A percentile compares a stretch with the other conserved stretches of the same genome.
Conservation (phyloP, 441 rosid genomes). For the Corymbia calophylla region DNA sequence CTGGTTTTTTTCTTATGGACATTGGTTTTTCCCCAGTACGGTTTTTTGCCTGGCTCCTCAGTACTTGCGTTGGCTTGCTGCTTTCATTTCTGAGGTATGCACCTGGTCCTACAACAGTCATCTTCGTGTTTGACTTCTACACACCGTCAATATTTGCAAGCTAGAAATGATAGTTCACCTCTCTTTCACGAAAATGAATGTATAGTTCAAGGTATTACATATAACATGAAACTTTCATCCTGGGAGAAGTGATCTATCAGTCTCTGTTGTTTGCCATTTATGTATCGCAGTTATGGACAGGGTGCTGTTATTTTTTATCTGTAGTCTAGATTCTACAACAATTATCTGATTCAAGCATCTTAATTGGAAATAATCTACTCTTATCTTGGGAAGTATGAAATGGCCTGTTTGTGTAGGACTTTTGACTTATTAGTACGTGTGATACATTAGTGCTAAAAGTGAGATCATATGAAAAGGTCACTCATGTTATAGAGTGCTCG, state of each 20-base stretch:
- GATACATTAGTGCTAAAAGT: neutral
- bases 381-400: neutral
- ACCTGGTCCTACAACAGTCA: neutral
- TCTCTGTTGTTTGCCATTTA: neutral
- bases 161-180: neutral
- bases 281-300: neutral
- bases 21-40: conserved; percentile 51
- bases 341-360: neutral
- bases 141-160: neutral
- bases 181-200: neutral
- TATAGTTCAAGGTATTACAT: neutral
- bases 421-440: neutral
- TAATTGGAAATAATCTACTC: neutral
- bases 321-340: neutral
- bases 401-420: neutral
- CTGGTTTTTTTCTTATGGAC: neutral
- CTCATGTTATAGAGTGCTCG: neutral
- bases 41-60: conserved; percentile 97
- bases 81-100: conserved; percentile 97
- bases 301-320: neutral
- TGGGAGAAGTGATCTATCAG: neutral
- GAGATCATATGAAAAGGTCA: neutral
- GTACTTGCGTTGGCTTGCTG: conserved; percentile 91
- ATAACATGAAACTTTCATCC: neutral
- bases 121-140: neutral